Evolutionary conservation across 192 early-diverging fungal species (phyloP).

Genomic region (Pilaira anomala): DNA sequence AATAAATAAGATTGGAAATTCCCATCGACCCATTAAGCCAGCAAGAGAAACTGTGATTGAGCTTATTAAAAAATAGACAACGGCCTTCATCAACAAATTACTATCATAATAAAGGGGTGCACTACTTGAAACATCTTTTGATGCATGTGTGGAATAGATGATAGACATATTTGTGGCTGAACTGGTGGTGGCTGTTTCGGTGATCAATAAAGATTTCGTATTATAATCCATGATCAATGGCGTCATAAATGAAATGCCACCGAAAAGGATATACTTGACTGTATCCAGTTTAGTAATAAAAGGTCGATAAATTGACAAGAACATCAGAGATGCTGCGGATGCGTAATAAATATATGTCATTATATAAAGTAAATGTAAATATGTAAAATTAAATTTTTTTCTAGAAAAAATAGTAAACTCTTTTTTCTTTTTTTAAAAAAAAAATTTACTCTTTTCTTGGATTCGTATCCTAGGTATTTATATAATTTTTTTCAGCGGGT

Average conservation of each 20-base stretch:
- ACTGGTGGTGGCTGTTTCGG: slow-evolving; percentile 39
- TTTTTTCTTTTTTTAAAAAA: too few relatives aligned
- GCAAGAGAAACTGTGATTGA: neutral
- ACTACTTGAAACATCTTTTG: slow-evolving; percentile 27
- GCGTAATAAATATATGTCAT: slow-evolving; percentile 13
- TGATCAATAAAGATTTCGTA: slow-evolving; percentile 20
- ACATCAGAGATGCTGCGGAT: neutral
- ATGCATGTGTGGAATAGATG: slow-evolving; percentile 20
- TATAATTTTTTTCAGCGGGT: too few relatives aligned
- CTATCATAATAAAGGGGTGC: slow-evolving; percentile 34
- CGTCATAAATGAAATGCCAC: slow-evolving; percentile 31
- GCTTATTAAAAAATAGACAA: slow-evolving; percentile 6
- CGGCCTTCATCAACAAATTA: slow-evolving; percentile 30
- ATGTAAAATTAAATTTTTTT: too few relatives aligned
- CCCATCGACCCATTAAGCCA: slow-evolving; percentile 19
- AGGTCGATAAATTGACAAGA: slow-evolving; percentile 25
- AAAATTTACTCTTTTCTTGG: too few relatives aligned
- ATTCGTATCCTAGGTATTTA: too few relatives aligned
- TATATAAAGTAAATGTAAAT: neutral
- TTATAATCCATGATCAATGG: slow-evolving; percentile 22
- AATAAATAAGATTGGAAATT: slow-evolving; percentile 20
- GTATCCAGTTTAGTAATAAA: slow-evolving; percentile 37
- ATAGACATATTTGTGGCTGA: slow-evolving; percentile 1
- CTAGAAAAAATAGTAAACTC: too few relatives aligned
- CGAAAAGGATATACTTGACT: slow-evolving; percentile 23